These are phyloP conservation scores for Chlamydomonas urium DNA, from an alignment of 139 green algal species.

Conservation along the genomic window DNA sequence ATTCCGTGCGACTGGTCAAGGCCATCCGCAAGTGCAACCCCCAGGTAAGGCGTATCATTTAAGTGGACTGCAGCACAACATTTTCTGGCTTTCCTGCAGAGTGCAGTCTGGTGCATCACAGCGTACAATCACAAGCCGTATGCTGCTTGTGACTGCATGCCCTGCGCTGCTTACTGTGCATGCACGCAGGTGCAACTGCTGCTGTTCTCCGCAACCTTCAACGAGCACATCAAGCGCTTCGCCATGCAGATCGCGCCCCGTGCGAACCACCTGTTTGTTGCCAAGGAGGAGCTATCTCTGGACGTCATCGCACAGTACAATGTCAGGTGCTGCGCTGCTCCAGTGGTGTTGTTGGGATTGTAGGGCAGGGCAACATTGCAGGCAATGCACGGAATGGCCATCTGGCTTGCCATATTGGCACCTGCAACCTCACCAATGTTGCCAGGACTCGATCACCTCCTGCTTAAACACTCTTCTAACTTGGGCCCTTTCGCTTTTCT, in stretches of 20 bases:
- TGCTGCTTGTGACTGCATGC: too few relatives aligned
- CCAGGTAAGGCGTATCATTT: too few relatives aligned
- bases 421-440: too few relatives aligned
- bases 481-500: neutral
- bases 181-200: constrained; percentile 55
- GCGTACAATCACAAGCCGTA: too few relatives aligned
- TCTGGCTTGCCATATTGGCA: too few relatives aligned
- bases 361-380: too few relatives aligned
- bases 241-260: constrained; percentile 67
- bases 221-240: constrained; percentile 85
- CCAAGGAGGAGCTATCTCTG: constrained; percentile 86
- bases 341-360: too few relatives aligned
- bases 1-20: constrained; percentile 67
- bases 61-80: neutral
- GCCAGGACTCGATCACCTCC: too few relatives aligned
- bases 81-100: neutral
- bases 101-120: too few relatives aligned
- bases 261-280: constrained; percentile 76
- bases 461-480: too few relatives aligned
- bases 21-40: constrained; percentile 52
- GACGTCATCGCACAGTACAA: constrained; percentile 90
- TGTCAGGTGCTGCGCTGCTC: constrained; percentile 6
- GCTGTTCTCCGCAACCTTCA: constrained; percentile 97
- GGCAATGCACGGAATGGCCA: too few relatives aligned
- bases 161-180: neutral